phyloP scores from a whole-genome alignment of 768 basidiomycete species.

The Mycena olivaceomarginata region DNA sequence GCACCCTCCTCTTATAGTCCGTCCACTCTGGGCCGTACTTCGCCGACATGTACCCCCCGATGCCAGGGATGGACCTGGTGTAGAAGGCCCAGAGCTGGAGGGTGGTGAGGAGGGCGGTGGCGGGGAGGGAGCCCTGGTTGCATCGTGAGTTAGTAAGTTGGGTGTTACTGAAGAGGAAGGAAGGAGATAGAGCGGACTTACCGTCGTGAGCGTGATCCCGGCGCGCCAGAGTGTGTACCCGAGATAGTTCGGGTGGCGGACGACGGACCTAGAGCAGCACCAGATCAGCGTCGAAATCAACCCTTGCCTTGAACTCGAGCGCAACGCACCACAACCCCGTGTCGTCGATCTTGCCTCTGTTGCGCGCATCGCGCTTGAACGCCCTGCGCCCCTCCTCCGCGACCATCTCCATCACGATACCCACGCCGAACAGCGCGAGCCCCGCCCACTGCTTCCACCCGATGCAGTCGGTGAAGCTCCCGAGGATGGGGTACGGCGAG shows the following conservation, averaged over 20 bases:
- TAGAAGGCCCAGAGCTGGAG: constrained; percentile 4
- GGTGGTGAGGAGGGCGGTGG: constrained; percentile 5
- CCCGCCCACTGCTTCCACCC: constrained; percentile 45
- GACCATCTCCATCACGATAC: constrained; percentile 42
- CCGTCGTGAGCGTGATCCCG: constrained; percentile 46
- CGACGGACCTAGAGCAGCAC: constrained; percentile 34
- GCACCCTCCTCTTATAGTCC: constrained; percentile 35
- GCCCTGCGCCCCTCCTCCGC: constrained; percentile 46
- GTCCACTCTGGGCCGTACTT: constrained; percentile 37
- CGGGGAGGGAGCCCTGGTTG: constrained; percentile 31
- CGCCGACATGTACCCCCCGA: constrained; percentile 25
- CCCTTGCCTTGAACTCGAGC: neutral
- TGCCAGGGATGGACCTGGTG: constrained; percentile 2
- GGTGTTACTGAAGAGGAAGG: neutral
- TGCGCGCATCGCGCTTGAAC: constrained; percentile 50
- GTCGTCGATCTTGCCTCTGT: constrained; percentile 47
- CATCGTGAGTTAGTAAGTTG: neutral
- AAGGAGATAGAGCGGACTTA: neutral
- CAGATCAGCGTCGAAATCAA: neutral
- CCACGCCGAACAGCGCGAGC: constrained; percentile 40
- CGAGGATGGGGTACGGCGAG: constrained; percentile 18
- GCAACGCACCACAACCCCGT: constrained; percentile 48
- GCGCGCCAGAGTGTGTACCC: constrained; percentile 50
- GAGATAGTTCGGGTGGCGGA: constrained; percentile 50
- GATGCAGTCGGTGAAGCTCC: constrained; percentile 41